Evolutionary conservation across 805 yeast genomes (phyloP), one percentile per base, ranked within the genome.

Genomic region (Nakazawaea molendinolei): DNA sequence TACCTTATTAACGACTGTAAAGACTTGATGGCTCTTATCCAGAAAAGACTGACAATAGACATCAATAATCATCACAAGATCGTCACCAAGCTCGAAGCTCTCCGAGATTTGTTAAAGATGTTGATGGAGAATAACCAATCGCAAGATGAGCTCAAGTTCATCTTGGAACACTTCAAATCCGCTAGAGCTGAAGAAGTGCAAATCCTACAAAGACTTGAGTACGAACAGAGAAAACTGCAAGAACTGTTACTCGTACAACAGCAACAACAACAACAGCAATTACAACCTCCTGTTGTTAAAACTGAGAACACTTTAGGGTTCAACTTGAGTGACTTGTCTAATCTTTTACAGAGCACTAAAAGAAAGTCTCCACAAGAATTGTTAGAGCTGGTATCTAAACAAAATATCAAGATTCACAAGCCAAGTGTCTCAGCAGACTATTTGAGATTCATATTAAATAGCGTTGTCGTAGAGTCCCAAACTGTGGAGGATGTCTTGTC

Each of bases 21-120:
- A 24, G 58, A 58, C 16, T 52, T 74, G 25, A 51, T 69, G 14
- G 63, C 66, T 7, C 46, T 69, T 24, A 68, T 73, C 38, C 63
- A 65, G 41, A 51, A 52, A 23, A 64, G 70, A 43, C 43, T 67
- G 28, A 38, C 45, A 10, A 40, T 50, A 20, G 60, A 50, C 16
- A 44, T 55, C 28, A 59, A 63, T 14, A 44, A 47, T 38, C 70
- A 69, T 41, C 33, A 50, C 9, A 69, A 69, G 44, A 60, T 71
- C 2, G 50, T 49, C 19, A 74, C 65, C 29, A 55, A 74, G 30
- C 58, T 60, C 36, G 59, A 61, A 26, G 69, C 74, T 4, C 59
- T 74, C 42, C 52, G 53, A 25, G 70, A 71, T 44, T 56, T 74
- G 38, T 58, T 61, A 24, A 44, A 36, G 13, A 58, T 74, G 20